Conservation (phyloP, 176 grass and related monocot genomes). For the Triticum timopheevii region DNA sequence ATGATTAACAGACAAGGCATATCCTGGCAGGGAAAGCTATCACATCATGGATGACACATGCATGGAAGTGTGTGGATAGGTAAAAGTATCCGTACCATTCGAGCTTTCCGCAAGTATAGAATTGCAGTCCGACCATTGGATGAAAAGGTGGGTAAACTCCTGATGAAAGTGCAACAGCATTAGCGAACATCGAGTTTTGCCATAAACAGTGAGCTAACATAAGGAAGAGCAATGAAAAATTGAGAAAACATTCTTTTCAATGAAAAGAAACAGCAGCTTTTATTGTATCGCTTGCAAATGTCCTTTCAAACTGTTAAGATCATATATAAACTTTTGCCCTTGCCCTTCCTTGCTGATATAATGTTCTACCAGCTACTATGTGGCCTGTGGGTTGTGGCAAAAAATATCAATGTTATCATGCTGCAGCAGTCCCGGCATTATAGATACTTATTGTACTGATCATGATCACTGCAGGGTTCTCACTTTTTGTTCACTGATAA, state of each 20-base stretch:
- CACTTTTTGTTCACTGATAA: background rate
- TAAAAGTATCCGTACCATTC: slow-evolving; percentile 67
- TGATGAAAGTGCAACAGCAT: slow-evolving; percentile 24
- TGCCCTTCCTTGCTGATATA: background rate
- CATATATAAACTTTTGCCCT: background rate
- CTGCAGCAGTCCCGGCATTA: background rate
- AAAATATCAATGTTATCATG: background rate
- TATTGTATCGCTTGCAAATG: background rate
- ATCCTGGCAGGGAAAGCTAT: slow-evolving; percentile 21
- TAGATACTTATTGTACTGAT: background rate
- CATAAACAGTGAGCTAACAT: background rate
- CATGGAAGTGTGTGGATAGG: background rate
- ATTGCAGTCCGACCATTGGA: slow-evolving; percentile 86
- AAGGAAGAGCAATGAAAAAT: slow-evolving; percentile 1
- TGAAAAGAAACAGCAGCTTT: background rate
- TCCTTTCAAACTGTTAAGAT: background rate
- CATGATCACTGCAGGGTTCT: background rate
- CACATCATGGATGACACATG: background rate
- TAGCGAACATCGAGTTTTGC: slow-evolving; percentile 6
- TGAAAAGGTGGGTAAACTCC: slow-evolving; percentile 84
- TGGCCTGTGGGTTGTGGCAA: background rate
- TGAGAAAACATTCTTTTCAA: background rate
- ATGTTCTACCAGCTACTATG: background rate
- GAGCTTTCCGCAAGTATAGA: slow-evolving; percentile 84
- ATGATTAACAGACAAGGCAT: slow-evolving; percentile 2